Percentiles rank a stretch among this genome's conserved stretches.
These are phyloP conservation scores for Xerocomellus dryophilus DNA, from an alignment of 768 basidiomycete species.

Conservation along the genomic window DNA sequence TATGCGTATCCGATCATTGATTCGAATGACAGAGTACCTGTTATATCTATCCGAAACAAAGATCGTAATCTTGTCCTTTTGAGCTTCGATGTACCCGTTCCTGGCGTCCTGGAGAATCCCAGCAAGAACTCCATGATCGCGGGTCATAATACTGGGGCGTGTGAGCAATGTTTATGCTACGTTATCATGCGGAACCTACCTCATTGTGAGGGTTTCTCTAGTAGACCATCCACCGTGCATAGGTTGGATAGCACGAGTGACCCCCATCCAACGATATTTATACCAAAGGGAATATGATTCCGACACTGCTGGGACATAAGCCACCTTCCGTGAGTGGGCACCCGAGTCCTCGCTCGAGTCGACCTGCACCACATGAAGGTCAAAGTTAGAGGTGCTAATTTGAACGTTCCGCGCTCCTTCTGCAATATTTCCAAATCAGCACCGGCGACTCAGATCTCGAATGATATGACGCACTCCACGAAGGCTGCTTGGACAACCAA, in stretches of 20 bases:
- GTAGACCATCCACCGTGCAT: constrained; percentile 16
- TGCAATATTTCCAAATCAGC: constrained; percentile 3
- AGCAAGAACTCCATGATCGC: constrained; percentile 45
- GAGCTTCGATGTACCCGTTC: constrained; percentile 46
- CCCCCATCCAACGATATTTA: constrained; percentile 31
- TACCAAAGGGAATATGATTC: constrained; percentile 36
- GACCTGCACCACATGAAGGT: constrained; percentile 26
- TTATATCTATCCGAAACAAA: constrained; percentile 48
- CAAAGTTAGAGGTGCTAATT: constrained; percentile 44
- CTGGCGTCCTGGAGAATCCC: constrained; percentile 55
- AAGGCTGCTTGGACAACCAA: constrained; percentile 61
- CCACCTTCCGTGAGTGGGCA: constrained; percentile 27
- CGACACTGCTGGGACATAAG: constrained; percentile 35
- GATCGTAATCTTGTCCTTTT: constrained; percentile 50
- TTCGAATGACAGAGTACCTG: constrained; percentile 24
- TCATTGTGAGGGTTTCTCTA: constrained; percentile 24
- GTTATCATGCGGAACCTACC: constrained; percentile 4
- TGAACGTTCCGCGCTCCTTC: constrained; percentile 48
- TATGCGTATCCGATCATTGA: not conserved
- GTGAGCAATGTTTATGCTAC: not conserved
- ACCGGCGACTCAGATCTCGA: not conserved
- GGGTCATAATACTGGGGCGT: constrained; percentile 46
- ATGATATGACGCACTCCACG: constrained; percentile 47
- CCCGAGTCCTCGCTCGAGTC: constrained; percentile 22
- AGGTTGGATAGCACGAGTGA: constrained; percentile 23